Percentiles rank a stretch among this genome's conserved stretches.
These are phyloP conservation scores for Tirmania nivea DNA, from an alignment of 495 filamentous ascomycete genomes.

Conservation along the genomic window DNA sequence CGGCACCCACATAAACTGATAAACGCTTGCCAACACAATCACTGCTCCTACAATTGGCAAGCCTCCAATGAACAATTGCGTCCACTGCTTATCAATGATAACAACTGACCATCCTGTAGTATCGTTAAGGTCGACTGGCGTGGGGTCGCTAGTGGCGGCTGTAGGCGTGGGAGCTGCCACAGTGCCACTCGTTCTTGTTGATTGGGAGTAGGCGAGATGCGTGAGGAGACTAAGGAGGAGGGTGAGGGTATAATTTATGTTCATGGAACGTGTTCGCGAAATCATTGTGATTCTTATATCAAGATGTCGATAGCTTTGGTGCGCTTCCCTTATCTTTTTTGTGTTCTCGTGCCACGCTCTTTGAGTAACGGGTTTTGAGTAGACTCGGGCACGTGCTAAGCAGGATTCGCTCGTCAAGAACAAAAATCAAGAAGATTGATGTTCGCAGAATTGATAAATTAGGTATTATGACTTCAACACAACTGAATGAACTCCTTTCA, in stretches of 20 bases:
- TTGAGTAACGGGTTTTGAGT: no score
- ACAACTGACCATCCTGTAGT: conserved; percentile 5
- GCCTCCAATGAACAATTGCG: neutral
- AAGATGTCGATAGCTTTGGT: no score
- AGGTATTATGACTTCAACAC: no score
- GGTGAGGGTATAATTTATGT: neutral
- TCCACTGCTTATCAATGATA: conserved; percentile 2
- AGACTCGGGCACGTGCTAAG: no score
- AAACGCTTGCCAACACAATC: neutral
- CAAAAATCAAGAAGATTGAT: no score
- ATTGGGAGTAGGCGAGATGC: neutral
- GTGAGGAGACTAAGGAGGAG: conserved; percentile 5
- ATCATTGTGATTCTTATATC: no score
- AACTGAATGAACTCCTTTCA: no score
- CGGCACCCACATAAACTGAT: neutral
- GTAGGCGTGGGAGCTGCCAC: neutral
- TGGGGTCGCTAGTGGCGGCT: neutral
- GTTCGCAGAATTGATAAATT: no score
- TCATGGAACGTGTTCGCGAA: neutral
- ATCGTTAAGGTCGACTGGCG: neutral
- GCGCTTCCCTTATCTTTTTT: no score
- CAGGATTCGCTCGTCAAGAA: no score
- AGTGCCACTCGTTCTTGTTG: neutral
- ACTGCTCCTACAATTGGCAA: neutral
- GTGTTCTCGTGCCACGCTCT: no score